A percentile compares a stretch with the other conserved stretches of the same genome.
Evolutionary conservation across 1,284 basidiomycete species (phyloP).

Genomic region (Anthracocystis panici-leucophaei): DNA sequence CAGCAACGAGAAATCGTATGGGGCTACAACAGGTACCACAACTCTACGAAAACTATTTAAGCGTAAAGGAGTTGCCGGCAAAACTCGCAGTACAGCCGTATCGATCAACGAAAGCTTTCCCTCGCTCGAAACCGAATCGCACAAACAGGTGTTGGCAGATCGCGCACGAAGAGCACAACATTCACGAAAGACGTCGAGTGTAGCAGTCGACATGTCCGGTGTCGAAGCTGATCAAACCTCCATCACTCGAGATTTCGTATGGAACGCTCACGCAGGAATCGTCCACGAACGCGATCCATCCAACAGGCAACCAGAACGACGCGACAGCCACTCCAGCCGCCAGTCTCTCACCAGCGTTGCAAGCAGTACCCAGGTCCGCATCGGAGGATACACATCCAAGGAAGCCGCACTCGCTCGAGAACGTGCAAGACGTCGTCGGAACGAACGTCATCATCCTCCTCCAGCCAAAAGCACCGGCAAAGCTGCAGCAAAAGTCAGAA

Average conservation of each 20-base stretch:
- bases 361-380: conserved; percentile 39
- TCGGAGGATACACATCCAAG: conserved; percentile 35
- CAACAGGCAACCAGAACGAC: conserved; percentile 7
- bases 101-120: conserved; percentile 49
- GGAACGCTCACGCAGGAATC: conserved; percentile 21
- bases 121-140: conserved; percentile 42
- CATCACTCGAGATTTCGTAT: conserved; percentile 36
- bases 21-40: conserved; percentile 5
- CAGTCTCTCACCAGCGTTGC: conserved; percentile 32
- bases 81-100: conserved; percentile 8
- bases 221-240: conserved; percentile 6
- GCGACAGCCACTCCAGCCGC: conserved; percentile 24
- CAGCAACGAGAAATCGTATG: conserved; percentile 10
- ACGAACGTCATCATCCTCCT: conserved; percentile 19
- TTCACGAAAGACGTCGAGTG: conserved; percentile 16
- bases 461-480: conserved; percentile 32
- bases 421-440: conserved; percentile 15
- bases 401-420: conserved; percentile 41
- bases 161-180: conserved; percentile 34
- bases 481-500: conserved; percentile 22
- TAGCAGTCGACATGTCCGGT: conserved; percentile 38
- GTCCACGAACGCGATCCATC: conserved; percentile 29
- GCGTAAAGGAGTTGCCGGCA: conserved; percentile 3
- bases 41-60: conserved; percentile 17
- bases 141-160: conserved; percentile 41